Base-by-base conservation (phyloP, 495 filamentous ascomycete species). In the Aspergillus asperescens region DNA sequence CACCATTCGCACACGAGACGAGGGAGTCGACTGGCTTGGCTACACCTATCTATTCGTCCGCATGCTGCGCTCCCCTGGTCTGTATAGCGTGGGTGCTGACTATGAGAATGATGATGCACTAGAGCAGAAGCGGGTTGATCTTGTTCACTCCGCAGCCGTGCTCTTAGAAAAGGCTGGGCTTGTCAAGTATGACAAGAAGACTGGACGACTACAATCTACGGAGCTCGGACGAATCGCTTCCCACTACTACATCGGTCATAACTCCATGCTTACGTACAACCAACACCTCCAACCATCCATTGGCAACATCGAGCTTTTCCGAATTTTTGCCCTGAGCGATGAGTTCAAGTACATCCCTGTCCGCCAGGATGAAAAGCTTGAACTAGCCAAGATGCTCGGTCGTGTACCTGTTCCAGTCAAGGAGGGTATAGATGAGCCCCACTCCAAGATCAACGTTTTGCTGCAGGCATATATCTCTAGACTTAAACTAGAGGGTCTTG, bases 331-430 rank as follows among this genome's bases (percentile, higher is more conserved):
- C 13, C 80, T 97, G 13, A 97, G 93, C 61, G 90, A 93, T 48
- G 93, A 99, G 69, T 99, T 99, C 76, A 97, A 96, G 68, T 99
- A 96, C 64, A 97, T 99, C 45, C 93, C 93, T 0, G 91, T 99
- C 37, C 86, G 93, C 7, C 90, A 96, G 59, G 93, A 99, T 62
- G 93, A 99, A 72, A 96, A 96, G 69, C 75, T 97, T 37, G 93
- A 99, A 73, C 77, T 99, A 15, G 88, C 89, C 10, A 96, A 97
- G 63, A 78, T 99, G 39, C 77, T 97, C 13, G 82, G 84, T 5
- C 82, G 88, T 55, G 91, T 99, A 6, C 93, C 93, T 1, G 86
- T 99, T 40, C 93, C 93, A 13, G 90, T 99, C 53, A 99, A 99
- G 71, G 93, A 99, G 67, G 86, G 87, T 53, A 90, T 97, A 55